Conservation (phyloP, 2,329 filamentous ascomycete species). For the Scopulariopsis brevicaulis region DNA sequence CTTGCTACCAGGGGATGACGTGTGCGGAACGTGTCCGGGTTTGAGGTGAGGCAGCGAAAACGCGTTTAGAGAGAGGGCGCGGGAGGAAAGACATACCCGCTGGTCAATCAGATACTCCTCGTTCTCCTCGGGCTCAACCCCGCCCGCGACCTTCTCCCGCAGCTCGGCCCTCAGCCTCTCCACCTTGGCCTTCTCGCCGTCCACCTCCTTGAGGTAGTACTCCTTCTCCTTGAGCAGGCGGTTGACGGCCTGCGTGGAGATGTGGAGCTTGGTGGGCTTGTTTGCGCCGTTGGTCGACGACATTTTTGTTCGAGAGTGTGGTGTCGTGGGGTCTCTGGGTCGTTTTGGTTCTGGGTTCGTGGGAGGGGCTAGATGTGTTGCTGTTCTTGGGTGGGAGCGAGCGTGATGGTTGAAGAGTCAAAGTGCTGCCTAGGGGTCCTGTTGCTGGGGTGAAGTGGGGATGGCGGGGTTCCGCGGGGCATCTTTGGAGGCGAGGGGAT, state of each 20-base stretch:
- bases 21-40: too few species aligned
- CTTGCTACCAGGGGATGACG: too few species aligned
- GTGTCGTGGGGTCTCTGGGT: neutral
- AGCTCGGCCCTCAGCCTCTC: neutral
- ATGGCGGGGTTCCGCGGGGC: neutral
- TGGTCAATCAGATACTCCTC: slow-evolving; percentile 72
- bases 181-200: slow-evolving; percentile 37
- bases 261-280: slow-evolving; percentile 57
- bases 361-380: neutral
- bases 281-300: neutral
- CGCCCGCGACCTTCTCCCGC: slow-evolving; percentile 21
- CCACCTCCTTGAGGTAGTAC: slow-evolving; percentile 81
- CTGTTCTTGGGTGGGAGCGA: neutral
- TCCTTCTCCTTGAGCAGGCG: slow-evolving; percentile 86
- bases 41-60: neutral
- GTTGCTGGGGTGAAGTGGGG: neutral
- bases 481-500: neutral
- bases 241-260: slow-evolving; percentile 67
- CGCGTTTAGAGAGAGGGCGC: neutral
- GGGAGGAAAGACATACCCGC: slow-evolving; percentile 50
- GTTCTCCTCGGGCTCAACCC: slow-evolving; percentile 57
- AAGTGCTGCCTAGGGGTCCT: neutral
- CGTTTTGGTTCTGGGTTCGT: neutral
- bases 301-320: neutral
- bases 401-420: neutral